Evolutionary conservation across 2,329 filamentous ascomycete species (phyloP), one percentile per base, ranked within the genome.

Genomic region (Xylariaceae sp.): DNA sequence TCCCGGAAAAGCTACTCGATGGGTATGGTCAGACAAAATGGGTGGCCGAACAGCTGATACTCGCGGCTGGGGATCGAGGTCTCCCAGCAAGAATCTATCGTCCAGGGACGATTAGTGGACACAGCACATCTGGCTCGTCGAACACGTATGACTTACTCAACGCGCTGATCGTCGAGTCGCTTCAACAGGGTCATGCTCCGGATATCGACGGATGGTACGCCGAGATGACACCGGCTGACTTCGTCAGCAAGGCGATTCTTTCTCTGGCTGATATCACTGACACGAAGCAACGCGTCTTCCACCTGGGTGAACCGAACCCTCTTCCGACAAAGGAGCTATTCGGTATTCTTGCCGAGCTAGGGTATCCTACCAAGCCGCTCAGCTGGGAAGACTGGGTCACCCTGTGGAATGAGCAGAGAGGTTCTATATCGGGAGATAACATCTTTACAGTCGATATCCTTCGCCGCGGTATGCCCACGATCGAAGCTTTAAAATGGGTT

Each of bases 161-260:
- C 49, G 90, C 90, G 0, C 72, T 94, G 53, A 81, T 93, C 23
- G 87, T 92, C 1, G 90, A 93, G 70, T 92, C 90, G 0, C 80
- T 93, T 33, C 86, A 89, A 49, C 79, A 93, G 3, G 89, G 89
- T 5, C 83, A 84, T 63, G 84, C 84, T 1, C 90, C 90, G 0
- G 81, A 90, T 50, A 86, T 92, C 3, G 81, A 88, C 46, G 86
- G 86, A 37, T 94, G 90, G 90, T 84, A 87, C 46, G 84, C 89
- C 1, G 90, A 94, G 75, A 93, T 93, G 90, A 92, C 90, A 0
- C 90, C 90, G 0, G 90, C 92, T 12, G 90, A 94, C 73, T 92
- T 91, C 67, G 89, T 92, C 56, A 90, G 87, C 74, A 86, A 86
- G 61, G 86, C 89, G 3, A 90, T 94, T 63, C 77, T 90, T 21